Percentiles rank a stretch among this genome's conserved stretches.
These are phyloP conservation scores for Cladorrhinum sp. DNA, from an alignment of 2,329 filamentous ascomycete species.

Conservation along the genomic window DNA sequence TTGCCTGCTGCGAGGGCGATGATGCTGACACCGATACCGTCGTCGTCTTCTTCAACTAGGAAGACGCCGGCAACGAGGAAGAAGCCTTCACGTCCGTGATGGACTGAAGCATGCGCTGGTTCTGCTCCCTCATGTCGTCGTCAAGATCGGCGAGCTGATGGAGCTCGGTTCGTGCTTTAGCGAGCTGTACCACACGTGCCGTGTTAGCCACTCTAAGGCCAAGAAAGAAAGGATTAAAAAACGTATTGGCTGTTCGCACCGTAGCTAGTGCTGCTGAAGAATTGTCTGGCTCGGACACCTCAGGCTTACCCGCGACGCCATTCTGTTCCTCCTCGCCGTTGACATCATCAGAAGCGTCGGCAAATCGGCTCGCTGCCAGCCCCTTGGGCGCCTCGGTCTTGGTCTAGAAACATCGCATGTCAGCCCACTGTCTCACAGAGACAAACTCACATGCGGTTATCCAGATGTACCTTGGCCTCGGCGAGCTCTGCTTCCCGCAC, in stretches of 20 bases:
- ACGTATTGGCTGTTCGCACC: constrained; percentile 52
- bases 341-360: constrained; percentile 32
- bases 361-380: constrained; percentile 54
- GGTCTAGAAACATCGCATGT: constrained; percentile 37
- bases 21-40: background rate
- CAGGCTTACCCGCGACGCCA: constrained; percentile 50
- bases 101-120: constrained; percentile 26
- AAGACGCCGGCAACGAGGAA: background rate
- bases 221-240: constrained; percentile 24
- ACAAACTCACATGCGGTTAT: constrained; percentile 15
- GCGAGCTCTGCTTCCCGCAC: constrained; percentile 63
- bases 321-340: constrained; percentile 34
- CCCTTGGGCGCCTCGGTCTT: constrained; percentile 47
- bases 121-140: constrained; percentile 31
- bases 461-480: constrained; percentile 51
- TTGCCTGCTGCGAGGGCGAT: background rate
- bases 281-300: constrained; percentile 58
- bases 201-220: constrained; percentile 19
- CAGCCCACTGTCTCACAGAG: background rate
- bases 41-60: background rate
- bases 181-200: constrained; percentile 26
- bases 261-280: constrained; percentile 64
- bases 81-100: constrained; percentile 26
- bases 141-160: constrained; percentile 31
- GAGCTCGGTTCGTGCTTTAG: constrained; percentile 31